Evolutionary conservation across 2,329 filamentous ascomycete species (phyloP), one percentile per base, ranked within the genome.

Genomic region (Paraconiothyrium sp.): DNA sequence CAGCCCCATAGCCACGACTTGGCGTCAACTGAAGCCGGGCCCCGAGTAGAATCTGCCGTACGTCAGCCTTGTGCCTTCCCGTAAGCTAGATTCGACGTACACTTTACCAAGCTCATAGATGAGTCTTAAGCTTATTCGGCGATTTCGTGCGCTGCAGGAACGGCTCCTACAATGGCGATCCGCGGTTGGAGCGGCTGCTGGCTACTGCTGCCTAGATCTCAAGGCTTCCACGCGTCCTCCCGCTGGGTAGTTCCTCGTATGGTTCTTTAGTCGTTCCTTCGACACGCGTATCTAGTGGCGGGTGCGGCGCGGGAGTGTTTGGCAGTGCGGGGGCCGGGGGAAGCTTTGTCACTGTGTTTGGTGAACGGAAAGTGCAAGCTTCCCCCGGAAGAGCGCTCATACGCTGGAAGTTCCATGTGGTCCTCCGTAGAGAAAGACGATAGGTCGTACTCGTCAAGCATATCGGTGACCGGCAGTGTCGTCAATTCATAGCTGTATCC

Each of bases 41-140:
- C 52, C 52, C 52, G 52, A 55, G 52, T 55, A 44, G 30, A 39
- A 55, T 46, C 39, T 55, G 52, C 52, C 37, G 24, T 20, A 34
- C 5, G 52, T 55, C 52, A 55, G 52, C 52, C 52, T 55, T 55
- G 52, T 16, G 37, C 20, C 52, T 14, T 27, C 39, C 39, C 11
- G 8, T 7, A 44, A 34, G 16, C 37, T 55, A 39, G 52, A 20
- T 13, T 44, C 27, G 2, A n/a, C 27, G 39, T 24, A 46, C 14
- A 44, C 27, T 39, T 44, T 34, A 46, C 52, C 52, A 46, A 14
- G 14, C n/a, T 34, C 8, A 13, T 55, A 39, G 51, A 7, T 34
- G 37, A 10, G 10, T 13, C 41, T 43, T 52, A 44, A 43, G 37
- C 51, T 30, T 32, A 54, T 54, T 11, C 30, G 24, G 37, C 14